phyloP scores from a whole-genome alignment of 2,329 filamentous ascomycete species.

The Talaromyces atroroseus region DNA sequence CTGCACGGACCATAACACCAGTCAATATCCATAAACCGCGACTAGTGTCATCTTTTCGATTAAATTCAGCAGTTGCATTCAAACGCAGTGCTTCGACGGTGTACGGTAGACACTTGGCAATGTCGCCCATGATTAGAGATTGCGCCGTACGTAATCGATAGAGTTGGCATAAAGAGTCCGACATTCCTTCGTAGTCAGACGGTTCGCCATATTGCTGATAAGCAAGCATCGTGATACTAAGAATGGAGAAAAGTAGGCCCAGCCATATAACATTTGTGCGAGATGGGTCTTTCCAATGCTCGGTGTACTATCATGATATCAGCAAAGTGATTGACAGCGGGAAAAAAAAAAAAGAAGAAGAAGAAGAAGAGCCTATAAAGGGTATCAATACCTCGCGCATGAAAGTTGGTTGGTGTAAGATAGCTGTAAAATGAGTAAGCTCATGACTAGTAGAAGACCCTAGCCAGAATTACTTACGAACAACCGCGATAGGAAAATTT shows the following conservation, averaged over 20 bases:
- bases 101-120: conserved; percentile 55
- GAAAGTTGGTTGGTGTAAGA: conserved; percentile 13
- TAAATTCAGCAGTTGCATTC: conserved; percentile 58
- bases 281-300: conserved; percentile 55
- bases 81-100: conserved; percentile 59
- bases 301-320: conserved; percentile 48
- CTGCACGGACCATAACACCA: conserved; percentile 56
- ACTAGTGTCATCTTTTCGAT: conserved; percentile 55
- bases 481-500: conserved; percentile 7
- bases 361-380: background rate
- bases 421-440: conserved; percentile 6
- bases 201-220: conserved; percentile 57
- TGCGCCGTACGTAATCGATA: conserved; percentile 56
- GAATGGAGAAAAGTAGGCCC: conserved; percentile 58
- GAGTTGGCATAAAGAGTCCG: conserved; percentile 40
- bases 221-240: conserved; percentile 60
- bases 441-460: background rate
- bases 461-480: conserved; percentile 7
- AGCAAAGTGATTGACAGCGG: background rate
- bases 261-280: conserved; percentile 57
- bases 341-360: too few relatives aligned
- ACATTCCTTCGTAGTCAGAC: conserved; percentile 55
- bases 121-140: conserved; percentile 57
- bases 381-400: conserved; percentile 9
- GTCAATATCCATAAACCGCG: conserved; percentile 56